A percentile compares a stretch with the other conserved stretches of the same genome.
phyloP scores from a whole-genome alignment of 495 filamentous ascomycete species.

The Copromyces sp. region DNA sequence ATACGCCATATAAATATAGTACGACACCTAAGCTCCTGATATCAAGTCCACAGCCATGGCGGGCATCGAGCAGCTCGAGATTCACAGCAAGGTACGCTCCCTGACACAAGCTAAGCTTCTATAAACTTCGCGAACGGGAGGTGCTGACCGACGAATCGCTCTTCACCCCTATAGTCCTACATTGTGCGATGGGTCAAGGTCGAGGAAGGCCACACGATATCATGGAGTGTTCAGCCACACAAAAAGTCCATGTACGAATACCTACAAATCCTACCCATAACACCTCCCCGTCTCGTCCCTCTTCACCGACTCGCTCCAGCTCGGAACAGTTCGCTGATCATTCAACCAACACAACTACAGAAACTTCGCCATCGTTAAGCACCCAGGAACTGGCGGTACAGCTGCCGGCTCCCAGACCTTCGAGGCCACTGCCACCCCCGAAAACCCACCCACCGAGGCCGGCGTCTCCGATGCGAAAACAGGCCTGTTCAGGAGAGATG shows the following conservation, averaged over 20 bases:
- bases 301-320: not conserved
- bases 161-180: constrained; percentile 57
- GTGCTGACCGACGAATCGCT: not conserved
- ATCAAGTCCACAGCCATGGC: constrained; percentile 47
- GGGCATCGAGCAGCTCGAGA: constrained; percentile 92
- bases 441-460: constrained; percentile 34
- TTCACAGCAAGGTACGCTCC: constrained; percentile 82
- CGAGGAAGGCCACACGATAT: constrained; percentile 79
- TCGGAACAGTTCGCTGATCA: not conserved
- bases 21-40: not conserved
- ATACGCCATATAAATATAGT: not conserved
- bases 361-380: constrained; percentile 96
- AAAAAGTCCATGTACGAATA: constrained; percentile 74
- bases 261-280: not conserved
- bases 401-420: constrained; percentile 41
- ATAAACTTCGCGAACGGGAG: not conserved
- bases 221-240: constrained; percentile 94
- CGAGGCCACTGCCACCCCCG: constrained; percentile 30
- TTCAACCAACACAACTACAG: constrained; percentile 21
- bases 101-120: not conserved
- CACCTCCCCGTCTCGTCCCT: not conserved
- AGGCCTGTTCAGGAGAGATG: constrained; percentile 37
- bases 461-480: constrained; percentile 23
- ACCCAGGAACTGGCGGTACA: constrained; percentile 62
- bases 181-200: constrained; percentile 96